Conservation (phyloP, 331 rosid species). For the Dryas integrifolia region DNA sequence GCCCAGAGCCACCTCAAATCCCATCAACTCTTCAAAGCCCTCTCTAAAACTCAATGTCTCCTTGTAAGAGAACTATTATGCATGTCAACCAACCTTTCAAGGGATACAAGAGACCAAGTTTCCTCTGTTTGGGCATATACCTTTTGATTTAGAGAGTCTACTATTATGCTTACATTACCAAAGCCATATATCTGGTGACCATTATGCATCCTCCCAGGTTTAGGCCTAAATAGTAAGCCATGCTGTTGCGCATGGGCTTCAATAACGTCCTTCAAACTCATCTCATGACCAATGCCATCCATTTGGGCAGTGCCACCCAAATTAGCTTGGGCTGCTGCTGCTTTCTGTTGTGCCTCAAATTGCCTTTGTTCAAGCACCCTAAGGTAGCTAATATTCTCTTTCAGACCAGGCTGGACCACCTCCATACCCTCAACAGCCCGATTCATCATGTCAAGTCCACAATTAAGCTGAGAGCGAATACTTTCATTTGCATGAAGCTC, state of each 20-base stretch:
- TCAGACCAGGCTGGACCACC: constrained; percentile 85
- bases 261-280: constrained; percentile 85
- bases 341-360: constrained; percentile 90
- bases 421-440: constrained; percentile 85
- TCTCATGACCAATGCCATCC: constrained; percentile 50
- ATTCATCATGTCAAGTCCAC: constrained; percentile 89
- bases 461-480: constrained; percentile 66
- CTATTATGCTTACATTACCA: constrained; percentile 77
- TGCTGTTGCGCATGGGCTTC: constrained; percentile 83
- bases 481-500: constrained; percentile 86
- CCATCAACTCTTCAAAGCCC: constrained; percentile 4
- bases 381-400: constrained; percentile 76
- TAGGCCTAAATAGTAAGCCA: constrained; percentile 70
- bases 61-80: constrained; percentile 51
- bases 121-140: constrained; percentile 77
- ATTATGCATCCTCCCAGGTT: constrained; percentile 71
- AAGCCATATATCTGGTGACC: constrained; percentile 87
- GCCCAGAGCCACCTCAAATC: constrained; percentile 14
- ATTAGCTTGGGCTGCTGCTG: constrained; percentile 58
- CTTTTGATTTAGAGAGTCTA: constrained; percentile 73
- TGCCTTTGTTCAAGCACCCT: constrained; percentile 80
- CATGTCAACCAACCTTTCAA: constrained; percentile 70
- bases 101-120: constrained; percentile 69
- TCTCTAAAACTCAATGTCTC: constrained; percentile 43
- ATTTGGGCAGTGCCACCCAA: constrained; percentile 43